phyloP scores from a whole-genome alignment of 192 early-diverging fungal genomes.

The Linnemannia exigua region DNA sequence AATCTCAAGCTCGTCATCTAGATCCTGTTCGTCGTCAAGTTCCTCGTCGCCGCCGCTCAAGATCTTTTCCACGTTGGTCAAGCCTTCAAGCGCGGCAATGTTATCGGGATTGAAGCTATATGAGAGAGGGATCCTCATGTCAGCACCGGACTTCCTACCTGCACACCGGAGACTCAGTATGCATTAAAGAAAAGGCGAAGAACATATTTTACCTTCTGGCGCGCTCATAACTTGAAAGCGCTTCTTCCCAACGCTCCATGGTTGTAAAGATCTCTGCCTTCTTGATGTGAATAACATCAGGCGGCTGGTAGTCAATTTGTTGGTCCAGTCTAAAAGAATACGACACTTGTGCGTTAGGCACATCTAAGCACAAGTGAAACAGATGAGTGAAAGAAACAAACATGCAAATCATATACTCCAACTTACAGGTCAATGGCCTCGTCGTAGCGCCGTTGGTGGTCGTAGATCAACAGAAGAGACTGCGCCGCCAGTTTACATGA shows the following conservation, averaged over 20 bases:
- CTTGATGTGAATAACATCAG: slow-evolving; percentile 21
- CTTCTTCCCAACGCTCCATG: slow-evolving; percentile 28
- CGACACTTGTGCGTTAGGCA: background rate
- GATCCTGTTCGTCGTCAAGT: slow-evolving; percentile 19
- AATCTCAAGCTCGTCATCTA: background rate
- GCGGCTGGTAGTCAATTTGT: slow-evolving; percentile 31
- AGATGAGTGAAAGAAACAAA: too few relatives aligned
- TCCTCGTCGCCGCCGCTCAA: slow-evolving; percentile 32
- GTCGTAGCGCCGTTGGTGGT: slow-evolving; percentile 15
- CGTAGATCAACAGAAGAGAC: slow-evolving; percentile 18
- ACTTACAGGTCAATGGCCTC: slow-evolving; percentile 36
- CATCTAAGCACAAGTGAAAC: background rate
- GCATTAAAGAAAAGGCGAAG: background rate
- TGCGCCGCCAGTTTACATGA: slow-evolving; percentile 23
- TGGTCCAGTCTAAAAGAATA: slow-evolving; percentile 17
- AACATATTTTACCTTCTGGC: slow-evolving; percentile 22
- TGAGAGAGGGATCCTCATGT: too few relatives aligned
- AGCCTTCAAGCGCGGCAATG: slow-evolving; percentile 1
- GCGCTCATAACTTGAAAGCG: slow-evolving; percentile 20
- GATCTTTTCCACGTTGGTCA: slow-evolving; percentile 21
- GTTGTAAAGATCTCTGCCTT: slow-evolving; percentile 29
- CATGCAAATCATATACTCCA: background rate
- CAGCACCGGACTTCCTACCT: background rate
- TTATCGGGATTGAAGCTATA: slow-evolving; percentile 18
- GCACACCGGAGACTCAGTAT: background rate